Conservation (phyloP, 2,329 filamentous ascomycete genomes). For the Penicillium aurantiogriseum region DNA sequence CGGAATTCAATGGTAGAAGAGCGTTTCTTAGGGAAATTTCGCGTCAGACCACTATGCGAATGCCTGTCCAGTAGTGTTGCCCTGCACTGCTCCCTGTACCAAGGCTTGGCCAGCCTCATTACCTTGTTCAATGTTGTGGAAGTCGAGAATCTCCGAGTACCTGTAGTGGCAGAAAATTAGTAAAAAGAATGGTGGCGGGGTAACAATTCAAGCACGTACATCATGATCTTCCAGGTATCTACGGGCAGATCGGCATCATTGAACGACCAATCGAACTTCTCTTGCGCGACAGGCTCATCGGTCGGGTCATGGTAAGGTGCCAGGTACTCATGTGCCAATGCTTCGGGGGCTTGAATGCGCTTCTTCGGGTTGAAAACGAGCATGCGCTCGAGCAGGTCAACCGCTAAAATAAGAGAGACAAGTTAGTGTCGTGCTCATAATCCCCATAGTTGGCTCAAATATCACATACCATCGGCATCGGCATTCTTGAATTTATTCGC, state of each 20-base stretch:
- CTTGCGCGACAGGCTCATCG: conserved; percentile 90
- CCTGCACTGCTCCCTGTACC: conserved; percentile 26
- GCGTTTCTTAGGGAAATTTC: not conserved
- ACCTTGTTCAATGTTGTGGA: conserved; percentile 79
- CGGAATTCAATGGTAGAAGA: conserved; percentile 7
- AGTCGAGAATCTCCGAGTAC: conserved; percentile 98
- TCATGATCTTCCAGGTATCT: conserved; percentile 99
- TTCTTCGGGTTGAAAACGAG: conserved; percentile 98
- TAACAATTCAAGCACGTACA: conserved; percentile 59
- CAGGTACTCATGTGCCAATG: conserved; percentile 88
- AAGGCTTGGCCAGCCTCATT: conserved; percentile 35
- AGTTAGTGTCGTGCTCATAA: conserved; percentile 11
- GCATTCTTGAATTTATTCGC: conserved; percentile 92
- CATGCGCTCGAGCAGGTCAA: conserved; percentile 94
- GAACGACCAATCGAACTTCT: conserved; percentile 99
- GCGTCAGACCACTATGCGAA: conserved; percentile 25
- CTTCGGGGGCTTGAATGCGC: conserved; percentile 82
- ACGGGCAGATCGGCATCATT: conserved; percentile 96
- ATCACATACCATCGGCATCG: conserved; percentile 69
- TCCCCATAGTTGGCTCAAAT: not conserved
- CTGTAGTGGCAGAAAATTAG: conserved; percentile 48
- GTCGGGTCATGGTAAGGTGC: conserved; percentile 95
- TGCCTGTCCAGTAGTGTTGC: conserved; percentile 18
- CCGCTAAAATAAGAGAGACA: conserved; percentile 54
- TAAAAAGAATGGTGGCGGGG: not conserved